Conservation (phyloP, 2,329 filamentous ascomycete species). For the Alternaria alternata region DNA sequence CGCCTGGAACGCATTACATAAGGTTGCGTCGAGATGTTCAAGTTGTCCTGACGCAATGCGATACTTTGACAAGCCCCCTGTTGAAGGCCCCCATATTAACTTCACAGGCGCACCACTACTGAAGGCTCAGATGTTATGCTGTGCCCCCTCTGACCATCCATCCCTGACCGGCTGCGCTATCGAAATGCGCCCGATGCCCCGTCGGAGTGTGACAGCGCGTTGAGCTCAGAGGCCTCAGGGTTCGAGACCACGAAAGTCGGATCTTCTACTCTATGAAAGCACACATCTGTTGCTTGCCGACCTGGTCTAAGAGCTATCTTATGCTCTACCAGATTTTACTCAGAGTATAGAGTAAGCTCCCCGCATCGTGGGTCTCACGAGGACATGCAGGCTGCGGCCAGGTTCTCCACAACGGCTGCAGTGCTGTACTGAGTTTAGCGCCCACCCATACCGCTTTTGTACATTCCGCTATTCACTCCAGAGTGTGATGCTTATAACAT, state of each 20-base stretch:
- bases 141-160: constrained; percentile 1
- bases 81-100: background rate
- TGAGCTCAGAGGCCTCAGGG: background rate
- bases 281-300: background rate
- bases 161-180: constrained; percentile 2
- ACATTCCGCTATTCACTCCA: constrained; percentile 11
- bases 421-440: constrained; percentile 23
- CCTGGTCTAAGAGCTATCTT: background rate
- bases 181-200: background rate
- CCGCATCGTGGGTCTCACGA: constrained; percentile 5
- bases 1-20: background rate
- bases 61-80: background rate
- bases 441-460: constrained; percentile 14
- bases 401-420: constrained; percentile 15
- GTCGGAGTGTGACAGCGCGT: constrained; percentile 1
- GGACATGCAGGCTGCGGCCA: background rate
- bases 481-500: background rate
- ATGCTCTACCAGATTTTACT: background rate
- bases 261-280: constrained; percentile 2
- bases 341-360: constrained; percentile 2
- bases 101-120: background rate
- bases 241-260: background rate
- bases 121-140: background rate
- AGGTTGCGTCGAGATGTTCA: background rate
- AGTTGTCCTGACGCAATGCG: no score